Base-by-base conservation (phyloP, 306 rosid genomes). In the Rosa lucieae region DNA sequence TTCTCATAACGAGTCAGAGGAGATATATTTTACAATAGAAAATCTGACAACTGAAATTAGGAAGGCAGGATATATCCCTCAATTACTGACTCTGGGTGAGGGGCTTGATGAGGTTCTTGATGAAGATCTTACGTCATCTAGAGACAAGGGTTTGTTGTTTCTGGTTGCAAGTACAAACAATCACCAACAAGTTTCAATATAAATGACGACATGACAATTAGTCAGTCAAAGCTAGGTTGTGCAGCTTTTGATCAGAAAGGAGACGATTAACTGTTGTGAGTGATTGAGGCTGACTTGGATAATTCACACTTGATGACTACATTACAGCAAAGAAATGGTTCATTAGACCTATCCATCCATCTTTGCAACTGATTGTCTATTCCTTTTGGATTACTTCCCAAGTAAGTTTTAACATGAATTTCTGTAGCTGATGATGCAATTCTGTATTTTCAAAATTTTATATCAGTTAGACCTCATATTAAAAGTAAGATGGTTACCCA, bases 21-120 rank as follows among this genome's bases (percentile, higher is more conserved):
- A 81, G 80, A 78, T 86, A 73, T 78, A 83, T 81, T 55, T 48
- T 21, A 63, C 77, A 39, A 39, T 86, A 26, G 81, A 86, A 21
- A 78, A 62, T 70, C 78, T 86, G 56, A 83, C 81, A 10, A 40
- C 3, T 51, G 81, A 78, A 74, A 70, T 74, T 32, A 43, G 63
- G 65, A 72, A 56, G 75, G 68, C 73, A 71, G 73, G 79, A 39
- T 75, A 71, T 81, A 59, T 55, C 73, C 74, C 80, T 67, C 80
- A 15, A 44, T n/a, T 35, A 44, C 61, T n/a, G 23, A 55, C 39
- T 18, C 37, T 37, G 23, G 58, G 29, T 40, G 10, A 49, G 62
- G 62, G 37, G 80, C 69, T 10, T 48, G 71, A 20, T 51, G 86
- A 79, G 18, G n/a, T 48, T 52, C 13, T 42, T 46, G 5, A 10